phyloP scores from a whole-genome alignment of 177 flowering plant genomes.

The Tripterygium wilfordii region DNA sequence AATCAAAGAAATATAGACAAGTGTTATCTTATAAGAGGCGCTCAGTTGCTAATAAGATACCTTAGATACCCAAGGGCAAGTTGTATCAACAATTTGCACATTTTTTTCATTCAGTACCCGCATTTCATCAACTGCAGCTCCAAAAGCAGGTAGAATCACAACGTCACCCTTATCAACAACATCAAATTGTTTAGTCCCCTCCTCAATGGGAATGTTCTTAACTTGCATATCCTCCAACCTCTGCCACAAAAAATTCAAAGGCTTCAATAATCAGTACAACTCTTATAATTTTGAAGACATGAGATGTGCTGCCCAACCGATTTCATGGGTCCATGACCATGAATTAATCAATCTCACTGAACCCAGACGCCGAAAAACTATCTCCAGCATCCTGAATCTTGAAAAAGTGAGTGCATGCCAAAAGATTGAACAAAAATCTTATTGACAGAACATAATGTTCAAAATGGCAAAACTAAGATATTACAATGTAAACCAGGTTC shows the following conservation, averaged over 20 bases:
- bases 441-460: too few species aligned
- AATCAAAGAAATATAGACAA: not conserved
- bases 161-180: conserved; percentile 86
- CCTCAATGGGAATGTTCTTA: conserved; percentile 59
- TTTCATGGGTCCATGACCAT: too few species aligned
- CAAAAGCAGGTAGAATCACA: conserved; percentile 94
- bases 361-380: too few species aligned
- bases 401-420: too few species aligned
- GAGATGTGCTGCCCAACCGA: too few species aligned
- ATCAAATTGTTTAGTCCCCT: conserved; percentile 74
- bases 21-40: not conserved
- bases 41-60: conserved; percentile 25
- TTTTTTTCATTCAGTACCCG: conserved; percentile 58
- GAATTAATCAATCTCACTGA: too few species aligned
- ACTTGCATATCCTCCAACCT: conserved; percentile 86
- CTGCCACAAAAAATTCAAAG: conserved; percentile 28
- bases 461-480: too few species aligned
- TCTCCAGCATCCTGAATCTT: too few species aligned
- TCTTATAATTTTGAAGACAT: too few species aligned
- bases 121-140: conserved; percentile 97
- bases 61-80: conserved; percentile 99
- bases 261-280: not conserved
- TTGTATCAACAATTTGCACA: conserved; percentile 96
- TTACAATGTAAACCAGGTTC: too few species aligned
- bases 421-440: too few species aligned